These are phyloP conservation scores for Vitis rotundifolia DNA, from an alignment of 164 flowering plant species.

Conservation along the genomic window DNA sequence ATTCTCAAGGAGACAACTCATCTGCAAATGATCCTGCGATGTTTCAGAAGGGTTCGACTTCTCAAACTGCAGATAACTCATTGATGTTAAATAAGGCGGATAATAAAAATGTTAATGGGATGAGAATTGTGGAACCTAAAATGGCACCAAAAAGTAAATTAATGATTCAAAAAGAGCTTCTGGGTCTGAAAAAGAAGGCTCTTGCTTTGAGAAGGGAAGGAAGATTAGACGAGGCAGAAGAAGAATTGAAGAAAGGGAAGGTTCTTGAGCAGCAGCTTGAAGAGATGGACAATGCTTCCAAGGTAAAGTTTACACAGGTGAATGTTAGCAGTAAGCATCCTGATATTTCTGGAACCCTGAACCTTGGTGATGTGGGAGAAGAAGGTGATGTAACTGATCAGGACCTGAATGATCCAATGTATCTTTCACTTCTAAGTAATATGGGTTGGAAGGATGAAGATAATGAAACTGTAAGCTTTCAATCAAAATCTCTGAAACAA, in stretches of 20 bases:
- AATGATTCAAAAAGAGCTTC: slow-evolving; percentile 73
- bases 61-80: slow-evolving; percentile 14
- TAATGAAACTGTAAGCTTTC: slow-evolving; percentile 16
- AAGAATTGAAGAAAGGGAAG: slow-evolving; percentile 71
- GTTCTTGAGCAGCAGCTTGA: slow-evolving; percentile 76
- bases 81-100: slow-evolving; percentile 6
- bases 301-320: slow-evolving; percentile 13
- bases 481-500: slow-evolving; percentile 18
- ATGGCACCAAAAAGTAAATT: slow-evolving; percentile 55
- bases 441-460: slow-evolving; percentile 84
- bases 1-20: slow-evolving; percentile 20
- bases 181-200: slow-evolving; percentile 74
- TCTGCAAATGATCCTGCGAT: slow-evolving; percentile 5
- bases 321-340: slow-evolving; percentile 19
- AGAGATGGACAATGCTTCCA: slow-evolving; percentile 52
- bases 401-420: slow-evolving; percentile 78
- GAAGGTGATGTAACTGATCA: slow-evolving; percentile 70
- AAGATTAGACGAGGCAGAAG: slow-evolving; percentile 74
- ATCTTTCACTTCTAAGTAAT: slow-evolving; percentile 53
- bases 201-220: slow-evolving; percentile 87
- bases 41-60: slow-evolving; percentile 10
- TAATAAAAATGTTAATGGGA: slow-evolving; percentile 9
- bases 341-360: slow-evolving; percentile 15
- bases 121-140: slow-evolving; percentile 14
- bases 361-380: slow-evolving; percentile 33